Percentiles rank a stretch among this genome's conserved stretches.
Conservation (phyloP, 1,284 basidiomycete species). For the Heterobasidion occidentale region DNA sequence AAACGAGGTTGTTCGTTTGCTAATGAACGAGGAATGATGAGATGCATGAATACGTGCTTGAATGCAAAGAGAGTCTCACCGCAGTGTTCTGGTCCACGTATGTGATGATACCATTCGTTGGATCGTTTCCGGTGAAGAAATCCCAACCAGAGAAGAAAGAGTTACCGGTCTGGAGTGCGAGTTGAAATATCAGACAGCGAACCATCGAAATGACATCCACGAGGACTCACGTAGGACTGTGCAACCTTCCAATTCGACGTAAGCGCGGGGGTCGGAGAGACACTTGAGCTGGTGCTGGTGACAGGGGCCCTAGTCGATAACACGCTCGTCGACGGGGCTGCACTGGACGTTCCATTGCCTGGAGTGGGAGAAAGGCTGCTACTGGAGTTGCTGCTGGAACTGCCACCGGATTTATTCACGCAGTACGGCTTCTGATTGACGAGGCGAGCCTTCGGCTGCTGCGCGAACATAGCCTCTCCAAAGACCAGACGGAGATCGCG, state of each 20-base stretch:
- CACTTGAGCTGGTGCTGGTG: constrained; percentile 2
- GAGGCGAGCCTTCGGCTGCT: constrained; percentile 6
- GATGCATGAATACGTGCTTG: no score
- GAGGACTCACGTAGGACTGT: constrained; percentile 23
- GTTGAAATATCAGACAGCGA: background rate
- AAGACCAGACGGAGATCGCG: constrained; percentile 61
- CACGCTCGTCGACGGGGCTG: background rate
- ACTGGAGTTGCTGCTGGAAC: background rate
- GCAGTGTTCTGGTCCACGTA: no score
- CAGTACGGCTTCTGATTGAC: constrained; percentile 19
- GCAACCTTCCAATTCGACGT: constrained; percentile 23
- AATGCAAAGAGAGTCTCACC: no score
- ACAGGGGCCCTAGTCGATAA: background rate
- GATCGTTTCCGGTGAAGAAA: constrained; percentile 68
- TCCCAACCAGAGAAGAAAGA: constrained; percentile 78
- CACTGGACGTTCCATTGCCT: background rate
- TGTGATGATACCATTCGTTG: constrained; percentile 56
- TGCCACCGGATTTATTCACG: constrained; percentile 10
- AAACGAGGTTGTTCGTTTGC: constrained; percentile 37
- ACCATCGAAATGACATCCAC: background rate
- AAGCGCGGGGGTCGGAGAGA: constrained; percentile 1
- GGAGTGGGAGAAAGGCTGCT: background rate
- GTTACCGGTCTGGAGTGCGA: constrained; percentile 38
- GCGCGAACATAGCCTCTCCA: constrained; percentile 28
- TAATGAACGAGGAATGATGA: background rate